Evolutionary conservation across 768 basidiomycete genomes (phyloP).

Genomic region (Candolleomyces aberdarensis): DNA sequence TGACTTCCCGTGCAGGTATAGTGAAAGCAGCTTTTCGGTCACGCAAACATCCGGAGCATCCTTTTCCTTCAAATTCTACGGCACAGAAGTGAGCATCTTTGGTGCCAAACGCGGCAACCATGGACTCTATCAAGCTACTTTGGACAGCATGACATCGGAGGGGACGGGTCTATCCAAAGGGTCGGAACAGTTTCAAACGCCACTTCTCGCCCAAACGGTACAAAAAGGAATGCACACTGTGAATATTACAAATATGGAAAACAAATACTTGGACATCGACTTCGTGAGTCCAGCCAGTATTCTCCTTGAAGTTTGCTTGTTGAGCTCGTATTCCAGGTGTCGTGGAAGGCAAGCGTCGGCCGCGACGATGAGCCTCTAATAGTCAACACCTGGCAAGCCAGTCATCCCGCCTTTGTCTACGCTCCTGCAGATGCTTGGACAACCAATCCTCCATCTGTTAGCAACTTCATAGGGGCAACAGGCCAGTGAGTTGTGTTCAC

Average conservation of each 20-base stretch:
- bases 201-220: background rate
- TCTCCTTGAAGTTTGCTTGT: background rate
- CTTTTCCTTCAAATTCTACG: constrained; percentile 34
- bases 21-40: constrained; percentile 14
- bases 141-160: constrained; percentile 14
- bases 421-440: constrained; percentile 16
- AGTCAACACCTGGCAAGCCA: constrained; percentile 22
- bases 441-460: background rate
- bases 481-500: constrained; percentile 10
- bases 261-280: constrained; percentile 34
- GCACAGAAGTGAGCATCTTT: constrained; percentile 34
- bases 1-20: constrained; percentile 7
- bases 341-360: constrained; percentile 17
- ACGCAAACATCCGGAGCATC: constrained; percentile 26
- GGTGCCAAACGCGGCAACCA: constrained; percentile 38
- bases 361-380: constrained; percentile 16
- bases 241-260: constrained; percentile 15
- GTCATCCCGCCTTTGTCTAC: constrained; percentile 21
- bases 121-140: constrained; percentile 24
- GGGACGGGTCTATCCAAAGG: background rate
- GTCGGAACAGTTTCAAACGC: background rate
- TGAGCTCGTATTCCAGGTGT: constrained; percentile 9
- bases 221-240: constrained; percentile 13
- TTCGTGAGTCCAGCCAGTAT: constrained; percentile 22
- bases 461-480: constrained; percentile 10